A percentile compares a stretch with the other conserved stretches of the same genome.
Conservation (phyloP, 164 flowering plant species). For the Umbellularia californica region DNA sequence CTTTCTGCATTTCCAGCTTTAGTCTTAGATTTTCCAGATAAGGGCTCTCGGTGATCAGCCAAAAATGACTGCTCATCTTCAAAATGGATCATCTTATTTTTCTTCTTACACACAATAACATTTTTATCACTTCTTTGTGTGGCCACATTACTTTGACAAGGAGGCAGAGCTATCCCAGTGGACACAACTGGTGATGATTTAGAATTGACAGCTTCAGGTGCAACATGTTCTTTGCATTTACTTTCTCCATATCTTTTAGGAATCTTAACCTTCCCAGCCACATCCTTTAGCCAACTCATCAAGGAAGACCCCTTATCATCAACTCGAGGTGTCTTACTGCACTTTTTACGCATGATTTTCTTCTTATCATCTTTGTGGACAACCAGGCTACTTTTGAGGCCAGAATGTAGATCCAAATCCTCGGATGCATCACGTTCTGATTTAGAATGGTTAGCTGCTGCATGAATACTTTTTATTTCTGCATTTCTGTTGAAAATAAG, state of each 20-base stretch:
- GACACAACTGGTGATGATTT: constrained; percentile 17
- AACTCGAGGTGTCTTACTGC: constrained; percentile 30
- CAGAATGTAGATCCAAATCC: constrained; percentile 10
- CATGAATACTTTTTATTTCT: constrained; percentile 5
- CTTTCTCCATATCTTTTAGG: constrained; percentile 18
- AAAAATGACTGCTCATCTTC: constrained; percentile 17
- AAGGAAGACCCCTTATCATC: constrained; percentile 22
- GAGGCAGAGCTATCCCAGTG: constrained; percentile 2
- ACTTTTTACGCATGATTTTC: constrained; percentile 17
- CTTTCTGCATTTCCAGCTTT: constrained; percentile 9
- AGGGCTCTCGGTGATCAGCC: constrained; percentile 7
- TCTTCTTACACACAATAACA: constrained; percentile 25
- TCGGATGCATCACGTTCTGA: constrained; percentile 17
- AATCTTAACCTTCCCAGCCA: constrained; percentile 16
- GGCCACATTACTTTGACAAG: constrained; percentile 11
- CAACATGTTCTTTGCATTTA: not conserved
- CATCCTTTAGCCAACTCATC: constrained; percentile 10
- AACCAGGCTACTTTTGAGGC: constrained; percentile 12
- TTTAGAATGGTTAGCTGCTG: constrained; percentile 13
- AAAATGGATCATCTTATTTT: constrained; percentile 23
- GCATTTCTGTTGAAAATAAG: constrained; percentile 9
- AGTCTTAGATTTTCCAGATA: constrained; percentile 9
- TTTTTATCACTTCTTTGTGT: constrained; percentile 14
- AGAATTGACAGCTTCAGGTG: constrained; percentile 9
- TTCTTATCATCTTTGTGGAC: constrained; percentile 10